Percentiles rank a stretch among this genome's conserved stretches.
Evolutionary conservation across 2,329 filamentous ascomycete species (phyloP).

Genomic region (Talaromyces sp.): DNA sequence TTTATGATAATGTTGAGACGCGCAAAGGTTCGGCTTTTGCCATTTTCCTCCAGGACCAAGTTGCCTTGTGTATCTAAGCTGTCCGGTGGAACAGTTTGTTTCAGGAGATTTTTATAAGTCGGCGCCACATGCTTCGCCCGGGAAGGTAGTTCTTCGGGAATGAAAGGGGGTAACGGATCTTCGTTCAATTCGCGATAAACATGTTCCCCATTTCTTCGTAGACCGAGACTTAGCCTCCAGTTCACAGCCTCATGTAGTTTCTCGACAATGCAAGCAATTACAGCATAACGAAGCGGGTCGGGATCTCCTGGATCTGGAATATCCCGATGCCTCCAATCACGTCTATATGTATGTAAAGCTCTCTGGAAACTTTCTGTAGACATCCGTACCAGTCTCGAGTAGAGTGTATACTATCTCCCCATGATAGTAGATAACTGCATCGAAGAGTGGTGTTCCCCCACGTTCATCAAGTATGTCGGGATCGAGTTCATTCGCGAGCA

Average conservation of each 20-base stretch:
- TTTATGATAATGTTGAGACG: slow-evolving; percentile 31
- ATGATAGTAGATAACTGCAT: no score
- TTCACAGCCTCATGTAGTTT: slow-evolving; percentile 28
- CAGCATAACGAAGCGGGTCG: slow-evolving; percentile 33
- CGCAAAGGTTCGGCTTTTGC: slow-evolving; percentile 23
- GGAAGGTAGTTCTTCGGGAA: slow-evolving; percentile 17
- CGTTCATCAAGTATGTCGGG: no score
- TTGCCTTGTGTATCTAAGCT: slow-evolving; percentile 17
- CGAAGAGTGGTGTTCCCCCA: no score
- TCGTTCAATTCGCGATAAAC: slow-evolving; percentile 24
- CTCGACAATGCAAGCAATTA: slow-evolving; percentile 30
- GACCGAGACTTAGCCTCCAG: slow-evolving; percentile 29
- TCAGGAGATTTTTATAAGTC: slow-evolving; percentile 14
- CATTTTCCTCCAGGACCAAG: slow-evolving; percentile 25
- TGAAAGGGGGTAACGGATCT: slow-evolving; percentile 28
- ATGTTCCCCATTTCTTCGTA: slow-evolving; percentile 28
- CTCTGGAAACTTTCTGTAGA: no score
- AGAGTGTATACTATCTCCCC: no score
- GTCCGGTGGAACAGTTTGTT: slow-evolving; percentile 12
- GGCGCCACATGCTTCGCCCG: slow-evolving; percentile 24
- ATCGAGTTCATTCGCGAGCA: no score
- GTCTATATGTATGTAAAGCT: no score
- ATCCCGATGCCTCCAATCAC: slow-evolving; percentile 19
- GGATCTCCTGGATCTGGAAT: slow-evolving; percentile 29
- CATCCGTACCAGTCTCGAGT: no score